These are phyloP conservation scores for Aureobasidium sp. DNA, from an alignment of 2,329 filamentous ascomycete genomes.

Conservation along the genomic window DNA sequence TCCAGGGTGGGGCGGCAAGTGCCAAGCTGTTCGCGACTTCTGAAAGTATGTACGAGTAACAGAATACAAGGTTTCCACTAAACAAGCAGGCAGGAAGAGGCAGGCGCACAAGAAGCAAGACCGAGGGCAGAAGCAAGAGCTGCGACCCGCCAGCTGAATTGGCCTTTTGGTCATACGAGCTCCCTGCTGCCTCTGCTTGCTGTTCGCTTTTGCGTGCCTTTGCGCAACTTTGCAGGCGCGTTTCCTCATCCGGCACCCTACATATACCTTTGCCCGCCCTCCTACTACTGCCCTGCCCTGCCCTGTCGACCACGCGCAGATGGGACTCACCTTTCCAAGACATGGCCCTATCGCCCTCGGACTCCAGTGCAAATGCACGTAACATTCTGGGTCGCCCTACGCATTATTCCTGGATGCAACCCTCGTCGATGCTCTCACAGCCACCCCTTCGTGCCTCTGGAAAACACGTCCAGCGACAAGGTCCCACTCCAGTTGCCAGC, in stretches of 20 bases:
- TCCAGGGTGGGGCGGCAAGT: background rate
- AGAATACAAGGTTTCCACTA: background rate
- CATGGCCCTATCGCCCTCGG: background rate
- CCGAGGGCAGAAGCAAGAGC: background rate
- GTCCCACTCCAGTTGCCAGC: background rate
- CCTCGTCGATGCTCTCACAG: background rate
- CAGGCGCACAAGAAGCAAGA: background rate
- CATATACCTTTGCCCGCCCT: background rate
- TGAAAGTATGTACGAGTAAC: background rate
- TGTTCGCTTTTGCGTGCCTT: background rate
- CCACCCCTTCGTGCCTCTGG: background rate
- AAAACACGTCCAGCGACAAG: background rate
- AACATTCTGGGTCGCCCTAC: background rate
- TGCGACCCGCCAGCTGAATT: too few relatives aligned
- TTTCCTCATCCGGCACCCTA: background rate
- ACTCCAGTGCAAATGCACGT: background rate
- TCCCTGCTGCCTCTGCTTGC: background rate
- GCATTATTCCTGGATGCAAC: slow-evolving; percentile 7
- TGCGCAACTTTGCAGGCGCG: background rate
- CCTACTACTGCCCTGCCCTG: too few relatives aligned
- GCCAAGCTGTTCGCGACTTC: background rate
- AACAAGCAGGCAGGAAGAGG: background rate
- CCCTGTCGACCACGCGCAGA: background rate
- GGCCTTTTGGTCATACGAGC: background rate
- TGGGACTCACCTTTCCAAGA: background rate